phyloP scores from a whole-genome alignment of 805 yeast genomes.

The Lipomyces orientalis region DNA sequence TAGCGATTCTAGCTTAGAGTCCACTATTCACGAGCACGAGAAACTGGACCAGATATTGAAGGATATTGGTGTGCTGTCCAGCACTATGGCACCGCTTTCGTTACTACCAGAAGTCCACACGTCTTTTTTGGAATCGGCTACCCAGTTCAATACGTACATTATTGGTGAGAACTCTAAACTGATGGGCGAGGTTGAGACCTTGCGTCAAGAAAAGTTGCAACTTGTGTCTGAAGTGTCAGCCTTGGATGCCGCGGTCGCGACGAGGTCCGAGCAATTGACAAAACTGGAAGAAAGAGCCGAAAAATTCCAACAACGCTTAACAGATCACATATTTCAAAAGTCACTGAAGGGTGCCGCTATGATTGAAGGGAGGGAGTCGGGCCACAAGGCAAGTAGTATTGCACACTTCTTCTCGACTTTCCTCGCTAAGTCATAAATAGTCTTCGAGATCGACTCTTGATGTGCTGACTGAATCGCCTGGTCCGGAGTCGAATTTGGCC shows the following conservation, averaged over 20 bases:
- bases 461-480: slow-evolving; percentile 3
- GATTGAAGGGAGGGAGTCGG: not conserved
- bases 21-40: slow-evolving; percentile 20
- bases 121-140: slow-evolving; percentile 21
- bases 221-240: slow-evolving; percentile 39
- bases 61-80: slow-evolving; percentile 11
- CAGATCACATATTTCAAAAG: slow-evolving; percentile 28
- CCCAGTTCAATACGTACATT: slow-evolving; percentile 37
- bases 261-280: slow-evolving; percentile 43
- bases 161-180: slow-evolving; percentile 28
- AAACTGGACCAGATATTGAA: slow-evolving; percentile 30
- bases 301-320: slow-evolving; percentile 40
- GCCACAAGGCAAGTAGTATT: not conserved
- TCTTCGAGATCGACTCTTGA: not conserved
- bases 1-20: slow-evolving; percentile 17
- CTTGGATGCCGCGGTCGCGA: slow-evolving; percentile 40
- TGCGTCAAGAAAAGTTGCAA: slow-evolving; percentile 35
- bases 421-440: not conserved
- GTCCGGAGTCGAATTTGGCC: not conserved
- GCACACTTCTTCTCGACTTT: not conserved
- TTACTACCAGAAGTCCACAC: slow-evolving; percentile 22
- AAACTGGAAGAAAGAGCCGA: slow-evolving; percentile 43
- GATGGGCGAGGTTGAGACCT: slow-evolving; percentile 33
- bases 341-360: not conserved
- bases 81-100: slow-evolving; percentile 24